Evolutionary conservation across 768 basidiomycete species (phyloP), one percentile per base, ranked within the genome.

Genomic region (Termitomyces eurrhizus): DNA sequence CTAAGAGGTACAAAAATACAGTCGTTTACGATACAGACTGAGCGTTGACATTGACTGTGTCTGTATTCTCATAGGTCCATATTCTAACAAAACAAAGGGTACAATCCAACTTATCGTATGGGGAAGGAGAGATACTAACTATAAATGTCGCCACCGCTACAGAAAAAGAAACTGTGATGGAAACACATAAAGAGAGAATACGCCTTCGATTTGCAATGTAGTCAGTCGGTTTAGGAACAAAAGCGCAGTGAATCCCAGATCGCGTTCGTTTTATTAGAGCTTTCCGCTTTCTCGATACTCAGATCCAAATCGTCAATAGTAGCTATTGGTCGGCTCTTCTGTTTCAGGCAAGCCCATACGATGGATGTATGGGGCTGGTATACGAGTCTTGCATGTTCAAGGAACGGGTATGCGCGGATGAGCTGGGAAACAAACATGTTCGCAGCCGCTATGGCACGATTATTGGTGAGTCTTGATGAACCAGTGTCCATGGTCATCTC

Each of bases 281-380:
- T 1, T 36, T 62, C 58, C 59, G 62, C 52, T 41, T 64, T 65
- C 54, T 64, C 62, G 29, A 67, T 57, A 36, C 59, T 48, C 53
- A 65, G 21, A 36, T 67, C 64, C 29, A 41, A 57, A 18, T 54
- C 26, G 11, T 62, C 57, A 5, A 57, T 51, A 21, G 56, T 52
- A 2, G n/a, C 21, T 12, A 14, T 53, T 7, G 44, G 14, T 51
- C 16, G 50, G 37, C 46, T 45, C 39, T 21, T 55, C n/a, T 48
- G 36, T 24, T 26, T 35, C 21, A 33, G 52, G 14, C 62, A 61
- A 14, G n/a, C 62, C 66, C 66, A 67, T 12, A 65, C 64, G 2
- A 64, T 55, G 18, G 61, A 65, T 4, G 60, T 29, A 24, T 62
- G 62, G 13, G 64, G 64, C n/a, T 65, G 62, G 35, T 61, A 67